These are phyloP conservation scores for Saitoella complicata DNA, from an alignment of 805 yeast species.

Conservation along the genomic window DNA sequence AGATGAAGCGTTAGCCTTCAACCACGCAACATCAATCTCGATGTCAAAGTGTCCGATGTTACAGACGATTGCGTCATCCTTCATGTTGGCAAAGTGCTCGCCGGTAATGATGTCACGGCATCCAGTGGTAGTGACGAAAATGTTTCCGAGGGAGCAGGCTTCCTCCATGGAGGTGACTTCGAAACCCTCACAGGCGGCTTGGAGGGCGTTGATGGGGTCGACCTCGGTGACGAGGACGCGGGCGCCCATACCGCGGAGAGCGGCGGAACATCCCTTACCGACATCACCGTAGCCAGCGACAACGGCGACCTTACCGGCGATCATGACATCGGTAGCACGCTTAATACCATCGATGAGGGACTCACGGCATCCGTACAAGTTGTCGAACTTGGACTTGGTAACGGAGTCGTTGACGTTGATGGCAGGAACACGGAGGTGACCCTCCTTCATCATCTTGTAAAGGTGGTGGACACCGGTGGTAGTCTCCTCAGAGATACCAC, in stretches of 20 bases:
- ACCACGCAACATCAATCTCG: constrained; percentile 98
- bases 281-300: constrained; percentile 99
- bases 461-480: constrained; percentile 99
- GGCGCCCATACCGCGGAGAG: constrained; percentile 97
- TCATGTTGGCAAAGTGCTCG: constrained; percentile 78
- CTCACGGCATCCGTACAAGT: constrained; percentile 99
- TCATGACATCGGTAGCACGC: constrained; percentile 99
- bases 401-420: constrained; percentile 98
- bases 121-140: constrained; percentile 98
- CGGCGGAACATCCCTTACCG: constrained; percentile 99
- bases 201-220: constrained; percentile 97
- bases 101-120: constrained; percentile 95
- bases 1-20: constrained; percentile 82
- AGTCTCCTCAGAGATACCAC: constrained; percentile 96
- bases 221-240: constrained; percentile 93
- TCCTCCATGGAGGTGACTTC: constrained; percentile 92
- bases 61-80: constrained; percentile 98
- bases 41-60: constrained; percentile 99
- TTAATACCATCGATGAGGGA: constrained; percentile 96
- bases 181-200: constrained; percentile 98
- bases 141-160: constrained; percentile 85
- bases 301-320: constrained; percentile 97
- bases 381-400: constrained; percentile 97
- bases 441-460: constrained; percentile 86
- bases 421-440: constrained; percentile 90